Base-by-base conservation (phyloP, 177 flowering plant species). In the Telopea speciosissima region DNA sequence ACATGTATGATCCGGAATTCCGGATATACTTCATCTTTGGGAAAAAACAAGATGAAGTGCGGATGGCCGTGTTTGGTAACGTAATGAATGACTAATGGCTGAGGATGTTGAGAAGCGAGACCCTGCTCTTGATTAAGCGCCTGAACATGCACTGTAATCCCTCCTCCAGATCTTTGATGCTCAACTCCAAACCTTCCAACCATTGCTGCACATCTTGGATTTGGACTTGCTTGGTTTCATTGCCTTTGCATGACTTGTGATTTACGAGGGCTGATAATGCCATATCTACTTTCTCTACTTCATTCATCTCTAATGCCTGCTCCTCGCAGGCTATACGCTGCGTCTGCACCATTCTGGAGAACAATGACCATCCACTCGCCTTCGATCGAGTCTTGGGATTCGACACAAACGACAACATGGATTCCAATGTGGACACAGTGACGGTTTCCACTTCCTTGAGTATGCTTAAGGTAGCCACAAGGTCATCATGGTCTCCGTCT, bases 151-250 rank as follows among this genome's bases (percentile, higher is more conserved):
- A 5, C 56, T 80, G 82, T 25, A 80, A 17, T 14, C 66, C 82
- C 28, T 70, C 80, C 58, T 79, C 85, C 24, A 76, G 61, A 24
- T 79, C 81, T 60, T 74, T 71, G 25, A 82, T 68, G 66, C 14
- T 68, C 45, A 52, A 28, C 63, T 79, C 77, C 1, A 78, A 28
- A 36, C 68, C 65, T 25, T 52, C 73, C 67, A 79, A 23, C 49
- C 68, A 70, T 49, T 72, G 67, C 31, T 67, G 54, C 61, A 75
- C 26, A 24, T 75, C 68, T 21, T 70, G 70, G 58, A 68, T 56
- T 58, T 44, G 67, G 16, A 42, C 54, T 49, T 26, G 14, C 28
- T 63, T 62, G n/a, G 23, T 44, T 8, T 70, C 67, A 42, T 66
- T n/a, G n/a, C 9, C 61, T 58, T 58, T 73, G 68, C 72, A 62